Percentiles rank a stretch among this genome's conserved stretches.
Evolutionary conservation across 768 basidiomycete species (phyloP).

Genomic region (Dictyophora rubrovolvata): DNA sequence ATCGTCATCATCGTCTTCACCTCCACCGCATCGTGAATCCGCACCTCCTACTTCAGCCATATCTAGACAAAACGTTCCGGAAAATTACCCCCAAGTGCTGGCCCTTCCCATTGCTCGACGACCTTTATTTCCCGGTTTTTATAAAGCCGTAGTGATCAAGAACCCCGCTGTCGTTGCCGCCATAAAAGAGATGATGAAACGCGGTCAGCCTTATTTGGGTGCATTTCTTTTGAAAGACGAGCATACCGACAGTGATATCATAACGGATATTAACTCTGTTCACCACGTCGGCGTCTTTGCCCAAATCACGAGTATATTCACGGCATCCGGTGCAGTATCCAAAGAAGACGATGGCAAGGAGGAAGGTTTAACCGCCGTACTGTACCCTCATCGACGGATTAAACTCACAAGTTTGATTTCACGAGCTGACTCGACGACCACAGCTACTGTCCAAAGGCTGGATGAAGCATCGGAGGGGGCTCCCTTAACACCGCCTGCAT

Average conservation of each 20-base stretch:
- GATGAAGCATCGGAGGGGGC: slow-evolving; percentile 36
- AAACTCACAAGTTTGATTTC: slow-evolving; percentile 81
- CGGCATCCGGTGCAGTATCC: slow-evolving; percentile 40
- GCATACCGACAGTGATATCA: slow-evolving; percentile 84
- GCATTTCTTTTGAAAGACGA: slow-evolving; percentile 96
- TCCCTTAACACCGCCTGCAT: slow-evolving; percentile 39
- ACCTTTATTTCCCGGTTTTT: slow-evolving; percentile 95
- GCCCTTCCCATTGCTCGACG: slow-evolving; percentile 92
- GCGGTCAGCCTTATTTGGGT: slow-evolving; percentile 94
- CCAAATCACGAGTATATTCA: slow-evolving; percentile 90
- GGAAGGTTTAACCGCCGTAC: slow-evolving; percentile 86
- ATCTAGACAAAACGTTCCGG: slow-evolving; percentile 81
- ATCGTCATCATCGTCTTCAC: slow-evolving; percentile 23
- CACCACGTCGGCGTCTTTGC: slow-evolving; percentile 94
- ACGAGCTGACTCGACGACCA: slow-evolving; percentile 31
- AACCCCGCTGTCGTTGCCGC: slow-evolving; percentile 87
- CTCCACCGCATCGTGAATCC: slow-evolving; percentile 18
- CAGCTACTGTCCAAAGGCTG: slow-evolving; percentile 25
- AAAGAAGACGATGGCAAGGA: slow-evolving; percentile 48
- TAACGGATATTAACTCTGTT: slow-evolving; percentile 78
- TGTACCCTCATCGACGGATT: slow-evolving; percentile 89
- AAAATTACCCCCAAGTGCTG: slow-evolving; percentile 85
- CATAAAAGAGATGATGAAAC: slow-evolving; percentile 93
- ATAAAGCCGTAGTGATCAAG: slow-evolving; percentile 92
- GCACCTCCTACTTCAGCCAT: slow-evolving; percentile 40